Evolutionary conservation across 108 stramenopile genomes (phyloP).

Genomic region (Nitzschia palea): DNA sequence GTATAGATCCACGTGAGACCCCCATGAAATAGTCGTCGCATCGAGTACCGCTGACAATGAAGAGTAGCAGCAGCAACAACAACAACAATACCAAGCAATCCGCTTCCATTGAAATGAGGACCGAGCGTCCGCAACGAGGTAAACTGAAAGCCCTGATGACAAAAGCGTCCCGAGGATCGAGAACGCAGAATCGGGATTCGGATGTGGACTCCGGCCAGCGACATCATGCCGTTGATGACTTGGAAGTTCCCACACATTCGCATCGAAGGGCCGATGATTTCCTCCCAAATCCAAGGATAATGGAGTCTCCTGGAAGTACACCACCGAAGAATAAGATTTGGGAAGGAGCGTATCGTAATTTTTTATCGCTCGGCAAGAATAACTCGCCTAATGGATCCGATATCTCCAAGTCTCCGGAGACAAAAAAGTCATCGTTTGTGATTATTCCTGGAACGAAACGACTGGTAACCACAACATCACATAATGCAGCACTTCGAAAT

Average conservation of each 20-base stretch:
- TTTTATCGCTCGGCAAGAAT: conserved; percentile 30
- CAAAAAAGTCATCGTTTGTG: neutral
- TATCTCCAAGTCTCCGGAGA: neutral
- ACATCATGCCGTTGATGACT: neutral
- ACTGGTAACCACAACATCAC: neutral
- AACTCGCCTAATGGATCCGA: neutral
- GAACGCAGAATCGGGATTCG: no score
- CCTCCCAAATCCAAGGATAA: neutral
- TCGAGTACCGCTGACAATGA: no score
- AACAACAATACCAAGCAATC: neutral
- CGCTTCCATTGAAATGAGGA: neutral
- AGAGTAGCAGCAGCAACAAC: neutral
- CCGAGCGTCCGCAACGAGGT: neutral
- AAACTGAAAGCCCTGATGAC: neutral
- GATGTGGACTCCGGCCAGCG: no score
- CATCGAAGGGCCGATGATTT: neutral
- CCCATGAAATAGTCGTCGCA: no score
- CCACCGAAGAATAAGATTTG: conserved; percentile 55
- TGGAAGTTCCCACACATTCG: neutral
- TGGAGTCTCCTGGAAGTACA: conserved; percentile 34
- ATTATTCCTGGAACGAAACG: conserved; percentile 17
- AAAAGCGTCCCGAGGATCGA: neutral
- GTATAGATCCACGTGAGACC: no score
- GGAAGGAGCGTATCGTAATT: conserved; percentile 61
- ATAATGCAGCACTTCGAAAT: no score